phyloP scores from a whole-genome alignment of 768 basidiomycete species.

The Termitomyces sp. region DNA sequence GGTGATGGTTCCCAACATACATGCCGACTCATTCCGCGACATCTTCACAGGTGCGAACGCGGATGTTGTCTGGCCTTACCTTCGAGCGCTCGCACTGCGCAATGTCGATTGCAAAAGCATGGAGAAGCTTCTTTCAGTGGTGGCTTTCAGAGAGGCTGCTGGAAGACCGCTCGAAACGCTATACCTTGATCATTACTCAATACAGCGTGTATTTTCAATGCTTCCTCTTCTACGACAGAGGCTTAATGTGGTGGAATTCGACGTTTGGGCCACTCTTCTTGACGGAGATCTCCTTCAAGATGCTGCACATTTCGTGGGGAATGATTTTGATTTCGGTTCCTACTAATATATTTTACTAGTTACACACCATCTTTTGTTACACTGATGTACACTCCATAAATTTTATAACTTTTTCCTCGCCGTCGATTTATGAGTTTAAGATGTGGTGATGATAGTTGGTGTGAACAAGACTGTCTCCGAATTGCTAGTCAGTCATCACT shows the following conservation, averaged over 20 bases:
- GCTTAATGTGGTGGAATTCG: conserved; percentile 8
- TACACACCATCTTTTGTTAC: neutral
- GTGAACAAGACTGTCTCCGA: too few relatives aligned
- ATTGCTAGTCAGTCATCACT: too few relatives aligned
- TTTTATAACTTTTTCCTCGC: neutral
- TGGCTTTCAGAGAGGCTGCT: conserved; percentile 3
- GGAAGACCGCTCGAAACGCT: conserved; percentile 8
- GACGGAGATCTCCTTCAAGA: conserved; percentile 9
- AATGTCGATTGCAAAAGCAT: conserved; percentile 8
- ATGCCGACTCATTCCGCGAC: conserved; percentile 9
- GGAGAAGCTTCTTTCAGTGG: conserved; percentile 9
- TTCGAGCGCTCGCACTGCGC: conserved; percentile 11
- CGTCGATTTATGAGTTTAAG: neutral
- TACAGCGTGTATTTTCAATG: conserved; percentile 6
- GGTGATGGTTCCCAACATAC: conserved; percentile 13
- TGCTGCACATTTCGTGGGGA: conserved; percentile 13
- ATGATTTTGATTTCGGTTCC: conserved; percentile 10
- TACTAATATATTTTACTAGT: neutral
- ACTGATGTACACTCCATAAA: neutral
- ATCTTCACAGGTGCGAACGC: conserved; percentile 3
- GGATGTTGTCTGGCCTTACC: conserved; percentile 7
- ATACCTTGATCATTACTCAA: conserved; percentile 11
- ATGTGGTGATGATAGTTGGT: neutral
- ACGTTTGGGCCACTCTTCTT: conserved; percentile 11
- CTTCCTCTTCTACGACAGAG: neutral